Percentiles rank a stretch among this genome's conserved stretches.
phyloP scores from a whole-genome alignment of 495 filamentous ascomycete genomes.

The Daldinia concentrica region DNA sequence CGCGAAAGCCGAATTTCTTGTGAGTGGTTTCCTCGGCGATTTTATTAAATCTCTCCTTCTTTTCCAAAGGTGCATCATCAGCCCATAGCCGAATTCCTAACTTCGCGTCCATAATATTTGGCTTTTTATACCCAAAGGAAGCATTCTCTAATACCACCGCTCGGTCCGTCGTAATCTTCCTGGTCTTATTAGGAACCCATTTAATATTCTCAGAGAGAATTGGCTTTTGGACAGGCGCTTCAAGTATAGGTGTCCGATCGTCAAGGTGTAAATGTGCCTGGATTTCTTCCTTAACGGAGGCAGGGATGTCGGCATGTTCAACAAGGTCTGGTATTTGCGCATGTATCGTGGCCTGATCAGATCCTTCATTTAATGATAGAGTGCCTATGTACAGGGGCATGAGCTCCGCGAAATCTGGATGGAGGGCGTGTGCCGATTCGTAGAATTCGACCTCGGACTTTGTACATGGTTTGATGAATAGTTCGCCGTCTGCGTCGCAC shows the following conservation, averaged over 20 bases:
- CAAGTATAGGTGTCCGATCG: conserved; percentile 40
- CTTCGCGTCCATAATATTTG: conserved; percentile 96
- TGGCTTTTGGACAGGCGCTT: conserved; percentile 33
- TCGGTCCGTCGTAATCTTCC: conserved; percentile 73
- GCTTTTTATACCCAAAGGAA: conserved; percentile 79
- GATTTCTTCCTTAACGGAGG: conserved; percentile 52
- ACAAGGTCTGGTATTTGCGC: conserved; percentile 60
- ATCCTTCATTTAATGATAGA: conserved; percentile 63
- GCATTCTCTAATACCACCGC: conserved; percentile 91
- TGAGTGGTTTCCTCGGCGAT: conserved; percentile 83
- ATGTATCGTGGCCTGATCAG: conserved; percentile 58
- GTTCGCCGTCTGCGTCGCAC: conserved; percentile 80
- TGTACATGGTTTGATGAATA: conserved; percentile 96
- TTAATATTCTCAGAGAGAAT: conserved; percentile 37
- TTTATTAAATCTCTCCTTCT: conserved; percentile 80
- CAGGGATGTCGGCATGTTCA: conserved; percentile 56
- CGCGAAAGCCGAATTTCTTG: conserved; percentile 80
- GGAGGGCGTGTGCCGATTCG: conserved; percentile 71
- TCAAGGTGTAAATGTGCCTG: conserved; percentile 47
- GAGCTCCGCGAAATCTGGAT: conserved; percentile 75
- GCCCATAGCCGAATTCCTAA: conserved; percentile 88
- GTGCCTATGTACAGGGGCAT: conserved; percentile 90
- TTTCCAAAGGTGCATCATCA: conserved; percentile 78
- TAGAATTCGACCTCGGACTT: conserved; percentile 90
- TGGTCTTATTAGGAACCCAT: conserved; percentile 54